phyloP scores from a whole-genome alignment of 1,284 basidiomycete species.

The Trametes versicolor region DNA sequence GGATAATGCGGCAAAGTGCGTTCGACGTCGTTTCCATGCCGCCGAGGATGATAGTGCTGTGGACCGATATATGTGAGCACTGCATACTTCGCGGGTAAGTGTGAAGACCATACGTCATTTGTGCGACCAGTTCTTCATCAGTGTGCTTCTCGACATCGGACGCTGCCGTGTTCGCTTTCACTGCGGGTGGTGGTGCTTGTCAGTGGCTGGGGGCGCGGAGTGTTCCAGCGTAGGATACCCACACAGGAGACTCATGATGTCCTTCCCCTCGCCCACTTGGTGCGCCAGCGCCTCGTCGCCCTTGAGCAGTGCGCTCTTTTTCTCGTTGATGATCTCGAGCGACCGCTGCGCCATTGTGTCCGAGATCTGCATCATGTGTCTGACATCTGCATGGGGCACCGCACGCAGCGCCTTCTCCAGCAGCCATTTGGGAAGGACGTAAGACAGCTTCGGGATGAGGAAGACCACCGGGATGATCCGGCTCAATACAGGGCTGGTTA shows the following conservation, averaged over 20 bases:
- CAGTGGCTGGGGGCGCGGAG: neutral
- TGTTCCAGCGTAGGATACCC: constrained; percentile 1
- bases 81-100: neutral
- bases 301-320: constrained; percentile 43
- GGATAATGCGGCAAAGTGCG: constrained; percentile 39
- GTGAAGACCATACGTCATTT: constrained; percentile 41
- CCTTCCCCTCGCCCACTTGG: constrained; percentile 49
- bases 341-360: constrained; percentile 52
- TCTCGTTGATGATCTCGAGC: constrained; percentile 50
- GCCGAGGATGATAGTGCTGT: constrained; percentile 27
- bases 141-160: constrained; percentile 39
- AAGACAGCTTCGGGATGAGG: neutral
- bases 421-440: neutral
- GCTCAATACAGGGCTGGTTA: constrained; percentile 6
- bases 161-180: constrained; percentile 38
- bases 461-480: neutral
- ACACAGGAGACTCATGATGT: constrained; percentile 56
- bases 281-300: constrained; percentile 32
- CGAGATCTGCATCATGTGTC: constrained; percentile 36
- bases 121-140: constrained; percentile 40
- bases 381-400: constrained; percentile 4
- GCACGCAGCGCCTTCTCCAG: constrained; percentile 3
- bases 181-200: constrained; percentile 37
- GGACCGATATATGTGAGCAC: constrained; percentile 10
- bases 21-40: constrained; percentile 40